Evolutionary conservation across 1,284 basidiomycete genomes (phyloP).

Genomic region (Ustilago sp.): DNA sequence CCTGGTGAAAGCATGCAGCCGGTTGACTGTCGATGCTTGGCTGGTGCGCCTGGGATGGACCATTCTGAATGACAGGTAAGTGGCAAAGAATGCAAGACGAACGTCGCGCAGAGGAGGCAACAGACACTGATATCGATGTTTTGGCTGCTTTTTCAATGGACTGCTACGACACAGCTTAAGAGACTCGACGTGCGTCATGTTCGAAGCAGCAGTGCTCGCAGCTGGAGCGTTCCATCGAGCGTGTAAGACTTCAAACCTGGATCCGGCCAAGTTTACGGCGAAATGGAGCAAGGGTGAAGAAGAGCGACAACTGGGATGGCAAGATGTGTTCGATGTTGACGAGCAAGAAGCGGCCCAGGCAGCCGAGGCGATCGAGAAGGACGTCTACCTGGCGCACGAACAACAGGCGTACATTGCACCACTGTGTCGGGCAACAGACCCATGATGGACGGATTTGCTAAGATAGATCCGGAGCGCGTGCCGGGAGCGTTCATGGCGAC

Average conservation of each 20-base stretch:
- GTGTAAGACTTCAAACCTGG: slow-evolving; percentile 41
- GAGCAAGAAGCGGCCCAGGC: slow-evolving; percentile 56
- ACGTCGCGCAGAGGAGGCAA: background rate
- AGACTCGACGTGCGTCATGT: slow-evolving; percentile 59
- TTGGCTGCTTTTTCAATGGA: background rate
- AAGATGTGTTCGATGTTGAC: slow-evolving; percentile 64
- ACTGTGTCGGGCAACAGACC: background rate
- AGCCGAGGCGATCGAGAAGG: slow-evolving; percentile 49
- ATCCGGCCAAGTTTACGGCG: slow-evolving; percentile 44
- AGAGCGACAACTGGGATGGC: slow-evolving; percentile 42
- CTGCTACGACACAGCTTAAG: slow-evolving; percentile 33
- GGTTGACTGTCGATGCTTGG: slow-evolving; percentile 46
- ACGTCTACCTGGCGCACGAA: slow-evolving; percentile 57
- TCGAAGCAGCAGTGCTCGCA: slow-evolving; percentile 63
- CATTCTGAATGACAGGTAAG: slow-evolving; percentile 56
- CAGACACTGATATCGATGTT: slow-evolving; percentile 1
- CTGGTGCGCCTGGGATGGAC: slow-evolving; percentile 59
- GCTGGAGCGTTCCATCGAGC: slow-evolving; percentile 63
- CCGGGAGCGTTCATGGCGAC: too few species aligned
- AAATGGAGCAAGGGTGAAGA: slow-evolving; percentile 31
- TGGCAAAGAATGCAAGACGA: background rate
- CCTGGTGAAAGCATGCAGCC: slow-evolving; percentile 57
- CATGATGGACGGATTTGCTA: too few species aligned
- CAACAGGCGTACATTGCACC: slow-evolving; percentile 11
- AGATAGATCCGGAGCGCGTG: too few species aligned